These are phyloP conservation scores for Colletotrichum sp. DNA, from an alignment of 2,329 filamentous ascomycete genomes.

Conservation along the genomic window DNA sequence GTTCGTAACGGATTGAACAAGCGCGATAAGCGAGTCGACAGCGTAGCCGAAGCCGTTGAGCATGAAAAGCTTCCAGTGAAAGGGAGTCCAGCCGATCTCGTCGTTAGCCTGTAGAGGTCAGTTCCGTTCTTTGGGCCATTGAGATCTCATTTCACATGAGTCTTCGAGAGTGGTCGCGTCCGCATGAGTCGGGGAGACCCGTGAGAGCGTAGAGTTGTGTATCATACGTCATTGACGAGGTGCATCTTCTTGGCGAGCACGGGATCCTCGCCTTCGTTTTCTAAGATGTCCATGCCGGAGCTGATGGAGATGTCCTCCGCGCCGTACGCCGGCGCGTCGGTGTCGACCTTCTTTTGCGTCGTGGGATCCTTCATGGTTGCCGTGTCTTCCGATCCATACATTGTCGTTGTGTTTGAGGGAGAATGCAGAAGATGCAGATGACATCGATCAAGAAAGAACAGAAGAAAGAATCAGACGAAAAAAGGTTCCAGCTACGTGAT, in stretches of 20 bases:
- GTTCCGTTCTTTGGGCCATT: neutral
- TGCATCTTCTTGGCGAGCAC: slow-evolving; percentile 72
- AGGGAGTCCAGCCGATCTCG: slow-evolving; percentile 65
- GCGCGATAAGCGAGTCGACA: slow-evolving; percentile 51
- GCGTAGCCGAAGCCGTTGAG: slow-evolving; percentile 65
- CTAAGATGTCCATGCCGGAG: slow-evolving; percentile 55
- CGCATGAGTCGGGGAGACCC: neutral
- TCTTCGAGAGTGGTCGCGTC: neutral
- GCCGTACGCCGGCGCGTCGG: neutral
- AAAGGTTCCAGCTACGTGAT: neutral
- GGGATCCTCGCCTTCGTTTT: slow-evolving; percentile 62
- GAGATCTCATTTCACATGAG: neutral
- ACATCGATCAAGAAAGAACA: neutral
- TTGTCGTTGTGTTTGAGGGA: neutral
- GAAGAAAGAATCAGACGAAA: neutral
- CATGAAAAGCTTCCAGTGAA: slow-evolving; percentile 65
- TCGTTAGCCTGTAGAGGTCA: slow-evolving; percentile 49
- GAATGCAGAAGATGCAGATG: neutral
- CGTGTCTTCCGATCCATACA: neutral
- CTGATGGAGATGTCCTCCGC: neutral
- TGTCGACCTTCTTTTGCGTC: slow-evolving; percentile 2
- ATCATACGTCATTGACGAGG: slow-evolving; percentile 68
- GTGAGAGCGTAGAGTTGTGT: neutral
- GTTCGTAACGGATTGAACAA: slow-evolving; percentile 64
- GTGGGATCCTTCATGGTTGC: neutral